Conservation (phyloP, 176 grass and related monocot genomes). For the Oryza glaberrima region DNA sequence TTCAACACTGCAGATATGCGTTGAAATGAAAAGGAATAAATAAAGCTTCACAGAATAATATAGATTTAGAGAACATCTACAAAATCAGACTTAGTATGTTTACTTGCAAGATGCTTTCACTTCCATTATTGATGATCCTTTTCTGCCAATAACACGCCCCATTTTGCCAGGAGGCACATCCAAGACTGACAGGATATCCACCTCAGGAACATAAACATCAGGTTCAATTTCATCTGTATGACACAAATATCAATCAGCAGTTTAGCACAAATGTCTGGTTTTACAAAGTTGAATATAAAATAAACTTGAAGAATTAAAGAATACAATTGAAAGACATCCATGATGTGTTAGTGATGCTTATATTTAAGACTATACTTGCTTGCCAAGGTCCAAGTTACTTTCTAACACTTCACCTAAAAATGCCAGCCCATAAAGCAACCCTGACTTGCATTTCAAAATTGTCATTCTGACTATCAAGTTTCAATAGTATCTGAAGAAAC, state of each 20-base stretch:
- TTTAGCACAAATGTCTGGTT: conserved; percentile 4
- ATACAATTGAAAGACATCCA: conserved; percentile 28
- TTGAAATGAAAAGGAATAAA: conserved; percentile 36
- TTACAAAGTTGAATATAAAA: conserved; percentile 14
- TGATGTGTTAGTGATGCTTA: background rate
- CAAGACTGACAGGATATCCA: conserved; percentile 85
- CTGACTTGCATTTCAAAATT: conserved; percentile 13
- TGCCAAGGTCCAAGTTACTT: conserved; percentile 19
- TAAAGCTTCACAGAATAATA: conserved; percentile 19
- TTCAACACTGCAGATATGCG: conserved; percentile 65
- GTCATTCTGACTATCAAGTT: conserved; percentile 7
- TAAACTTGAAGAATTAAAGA: background rate
- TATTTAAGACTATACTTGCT: conserved; percentile 14
- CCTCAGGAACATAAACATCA: conserved; percentile 65
- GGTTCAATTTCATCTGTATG: conserved; percentile 57
- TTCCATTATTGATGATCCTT: conserved; percentile 72
- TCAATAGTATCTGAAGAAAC: conserved; percentile 30
- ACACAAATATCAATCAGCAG: conserved; percentile 39
- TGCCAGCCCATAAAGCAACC: conserved; percentile 24
- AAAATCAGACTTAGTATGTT: conserved; percentile 37
- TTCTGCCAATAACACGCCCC: conserved; percentile 94
- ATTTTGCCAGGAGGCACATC: conserved; percentile 96
- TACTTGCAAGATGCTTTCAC: conserved; percentile 98
- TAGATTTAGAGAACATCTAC: conserved; percentile 14
- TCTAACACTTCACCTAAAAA: background rate